A percentile compares a stretch with the other conserved stretches of the same genome.
phyloP scores from a whole-genome alignment of 768 basidiomycete species.

The Harrya chromipes region DNA sequence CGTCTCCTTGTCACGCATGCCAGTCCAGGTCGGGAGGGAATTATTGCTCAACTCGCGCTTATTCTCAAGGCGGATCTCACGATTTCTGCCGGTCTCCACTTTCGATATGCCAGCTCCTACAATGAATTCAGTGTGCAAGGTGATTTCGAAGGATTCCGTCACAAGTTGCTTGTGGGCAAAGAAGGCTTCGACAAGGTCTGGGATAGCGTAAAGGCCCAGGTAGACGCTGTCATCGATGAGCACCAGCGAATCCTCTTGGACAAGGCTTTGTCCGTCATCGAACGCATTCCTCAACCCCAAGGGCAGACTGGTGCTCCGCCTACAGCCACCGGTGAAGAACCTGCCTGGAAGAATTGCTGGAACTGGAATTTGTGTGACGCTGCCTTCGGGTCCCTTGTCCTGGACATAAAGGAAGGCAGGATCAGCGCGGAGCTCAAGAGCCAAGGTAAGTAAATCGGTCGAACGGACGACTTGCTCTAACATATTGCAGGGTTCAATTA shows the following conservation, averaged over 20 bases:
- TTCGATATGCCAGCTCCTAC: conserved; percentile 94
- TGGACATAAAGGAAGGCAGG: conserved; percentile 90
- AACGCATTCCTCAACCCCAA: conserved; percentile 65
- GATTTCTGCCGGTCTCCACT: conserved; percentile 92
- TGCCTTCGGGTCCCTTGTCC: conserved; percentile 81
- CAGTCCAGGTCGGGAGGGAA: conserved; percentile 88
- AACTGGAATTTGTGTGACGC: conserved; percentile 99
- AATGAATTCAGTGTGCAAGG: conserved; percentile 95
- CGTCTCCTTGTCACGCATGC: conserved; percentile 92
- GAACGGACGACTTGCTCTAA: conserved; percentile 6
- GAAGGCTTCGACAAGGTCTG: conserved; percentile 90
- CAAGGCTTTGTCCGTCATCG: conserved; percentile 83
- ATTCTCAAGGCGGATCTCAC: conserved; percentile 94
- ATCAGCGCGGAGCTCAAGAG: conserved; percentile 91
- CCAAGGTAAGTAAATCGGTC: conserved; percentile 59
- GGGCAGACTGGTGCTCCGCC: conserved; percentile 37
- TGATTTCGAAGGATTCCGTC: conserved; percentile 84
- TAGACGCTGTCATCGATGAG: conserved; percentile 89
- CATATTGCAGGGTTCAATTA: conserved; percentile 82
- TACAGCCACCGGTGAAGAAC: conserved; percentile 70
- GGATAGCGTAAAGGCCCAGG: conserved; percentile 89
- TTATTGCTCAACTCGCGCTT: conserved; percentile 86
- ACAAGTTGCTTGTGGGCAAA: conserved; percentile 74
- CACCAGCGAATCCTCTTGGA: conserved; percentile 84
- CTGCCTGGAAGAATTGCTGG: conserved; percentile 99